Evolutionary conservation across 768 basidiomycete species (phyloP), one percentile per base, ranked within the genome.

Genomic region (Cystoderma amianthinum): DNA sequence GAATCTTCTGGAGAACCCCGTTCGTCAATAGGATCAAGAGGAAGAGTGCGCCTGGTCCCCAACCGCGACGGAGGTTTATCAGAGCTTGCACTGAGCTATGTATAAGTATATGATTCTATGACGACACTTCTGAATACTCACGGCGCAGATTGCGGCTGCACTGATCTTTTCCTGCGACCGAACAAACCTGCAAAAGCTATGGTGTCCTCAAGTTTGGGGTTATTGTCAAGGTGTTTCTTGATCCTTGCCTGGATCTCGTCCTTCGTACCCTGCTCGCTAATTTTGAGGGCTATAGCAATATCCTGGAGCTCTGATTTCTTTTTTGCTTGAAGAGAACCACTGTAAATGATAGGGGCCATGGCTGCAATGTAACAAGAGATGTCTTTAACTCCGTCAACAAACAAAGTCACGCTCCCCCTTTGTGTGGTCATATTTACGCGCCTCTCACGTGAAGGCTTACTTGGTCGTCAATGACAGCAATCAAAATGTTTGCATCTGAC

Each of bases 221-320:
- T 66, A 25, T 55, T 48, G 36, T 82, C 80, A 13, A 85, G 71
- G 46, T 83, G 70, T 43, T 63, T 72, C 50, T 76, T 81, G 46
- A 85, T 82, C 44, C 82, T 67, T n/a, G 53, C 54, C 41, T 75
- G 71, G 9, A 85, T 45, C 2, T 82, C 80, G 21, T 84, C 80
- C 45, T 74, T 80, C 2, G 78, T 85, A 28, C 82, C 82, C 24
- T 60, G 43, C 40, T 75, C 72, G 35, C 65, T 70, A 44, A 82
- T 57, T 1, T 57, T 54, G 17, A 85, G 68, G 3, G 78, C 76
- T 3, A 45, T 2, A 1, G 82, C 79, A 24, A 85, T 76, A 43
- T 74, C 72, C 49, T 73, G 80, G 3, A 85, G 70, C 16, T 85
- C 82, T 2, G 65, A 65, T 57, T 85, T 85, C 62, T 81, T 84